Conservation (phyloP, 495 filamentous ascomycete species). For the Hypoxylon fuscum region DNA sequence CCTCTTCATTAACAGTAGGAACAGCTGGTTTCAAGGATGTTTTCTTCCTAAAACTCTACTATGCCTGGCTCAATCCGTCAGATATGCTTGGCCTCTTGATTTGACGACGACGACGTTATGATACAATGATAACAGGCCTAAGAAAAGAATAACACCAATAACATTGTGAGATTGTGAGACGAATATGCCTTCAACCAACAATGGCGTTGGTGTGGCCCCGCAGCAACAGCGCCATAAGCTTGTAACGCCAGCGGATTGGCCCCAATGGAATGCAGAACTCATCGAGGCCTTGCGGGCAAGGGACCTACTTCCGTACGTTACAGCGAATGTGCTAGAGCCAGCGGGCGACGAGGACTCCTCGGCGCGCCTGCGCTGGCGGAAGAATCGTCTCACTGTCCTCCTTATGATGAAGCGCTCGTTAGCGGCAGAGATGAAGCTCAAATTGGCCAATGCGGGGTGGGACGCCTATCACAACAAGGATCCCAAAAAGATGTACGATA, state of each 20-base stretch:
- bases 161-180: constrained; percentile 7
- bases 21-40: neutral
- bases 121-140: neutral
- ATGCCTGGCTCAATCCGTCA: neutral
- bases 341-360: constrained; percentile 6
- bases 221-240: constrained; percentile 20
- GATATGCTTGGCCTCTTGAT: no score
- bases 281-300: constrained; percentile 24
- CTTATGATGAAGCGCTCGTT: constrained; percentile 30
- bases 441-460: constrained; percentile 18
- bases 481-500: constrained; percentile 36
- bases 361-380: constrained; percentile 18
- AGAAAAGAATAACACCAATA: neutral
- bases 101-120: no score
- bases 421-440: constrained; percentile 23
- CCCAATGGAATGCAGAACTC: constrained; percentile 30
- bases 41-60: neutral
- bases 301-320: constrained; percentile 27
- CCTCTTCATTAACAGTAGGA: constrained; percentile 6
- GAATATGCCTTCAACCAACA: constrained; percentile 26
- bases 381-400: constrained; percentile 23
- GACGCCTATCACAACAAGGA: constrained; percentile 13
- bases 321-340: constrained; percentile 20
- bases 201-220: neutral
- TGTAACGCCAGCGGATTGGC: constrained; percentile 15